These are phyloP conservation scores for Acer yangbiense DNA, from an alignment of 345 rosid species.

Conservation along the genomic window DNA sequence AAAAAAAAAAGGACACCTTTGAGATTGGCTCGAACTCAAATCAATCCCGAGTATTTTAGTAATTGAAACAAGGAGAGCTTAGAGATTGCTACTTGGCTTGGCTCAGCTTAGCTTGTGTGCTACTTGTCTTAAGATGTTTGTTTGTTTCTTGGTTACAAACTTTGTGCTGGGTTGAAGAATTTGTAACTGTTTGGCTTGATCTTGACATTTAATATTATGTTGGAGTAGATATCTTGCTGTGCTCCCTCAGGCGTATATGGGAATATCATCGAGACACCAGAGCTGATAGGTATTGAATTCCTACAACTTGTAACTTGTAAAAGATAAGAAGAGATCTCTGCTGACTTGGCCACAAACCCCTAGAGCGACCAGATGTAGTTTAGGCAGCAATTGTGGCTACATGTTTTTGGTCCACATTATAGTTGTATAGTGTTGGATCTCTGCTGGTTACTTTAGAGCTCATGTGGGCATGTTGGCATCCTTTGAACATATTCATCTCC, in stretches of 20 bases:
- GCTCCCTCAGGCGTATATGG: conserved; percentile 30
- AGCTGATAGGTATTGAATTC: conserved; percentile 36
- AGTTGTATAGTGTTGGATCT: conserved; percentile 22
- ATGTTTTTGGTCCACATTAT: conserved; percentile 9
- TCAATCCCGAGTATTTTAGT: background rate
- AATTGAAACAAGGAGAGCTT: conserved; percentile 10
- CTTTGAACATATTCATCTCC: conserved; percentile 6
- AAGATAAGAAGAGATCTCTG: conserved; percentile 11
- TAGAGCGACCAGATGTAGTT: conserved; percentile 28
- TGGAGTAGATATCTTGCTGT: conserved; percentile 29
- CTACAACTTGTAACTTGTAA: conserved; percentile 17
- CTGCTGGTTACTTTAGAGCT: conserved; percentile 35
- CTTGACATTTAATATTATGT: conserved; percentile 20
- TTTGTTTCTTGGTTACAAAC: conserved; percentile 3
- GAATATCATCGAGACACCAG: conserved; percentile 29
- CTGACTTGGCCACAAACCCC: conserved; percentile 21
- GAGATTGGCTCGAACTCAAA: background rate
- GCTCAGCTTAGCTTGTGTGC: conserved; percentile 19
- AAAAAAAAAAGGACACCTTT: background rate
- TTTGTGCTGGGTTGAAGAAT: conserved; percentile 24
- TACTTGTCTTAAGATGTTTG: conserved; percentile 13
- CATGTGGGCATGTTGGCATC: conserved; percentile 23
- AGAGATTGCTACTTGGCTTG: conserved; percentile 16
- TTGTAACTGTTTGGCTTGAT: conserved; percentile 20
- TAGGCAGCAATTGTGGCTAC: conserved; percentile 19